phyloP scores from a whole-genome alignment of 768 basidiomycete genomes.

The Melanogaster broomeanus region DNA sequence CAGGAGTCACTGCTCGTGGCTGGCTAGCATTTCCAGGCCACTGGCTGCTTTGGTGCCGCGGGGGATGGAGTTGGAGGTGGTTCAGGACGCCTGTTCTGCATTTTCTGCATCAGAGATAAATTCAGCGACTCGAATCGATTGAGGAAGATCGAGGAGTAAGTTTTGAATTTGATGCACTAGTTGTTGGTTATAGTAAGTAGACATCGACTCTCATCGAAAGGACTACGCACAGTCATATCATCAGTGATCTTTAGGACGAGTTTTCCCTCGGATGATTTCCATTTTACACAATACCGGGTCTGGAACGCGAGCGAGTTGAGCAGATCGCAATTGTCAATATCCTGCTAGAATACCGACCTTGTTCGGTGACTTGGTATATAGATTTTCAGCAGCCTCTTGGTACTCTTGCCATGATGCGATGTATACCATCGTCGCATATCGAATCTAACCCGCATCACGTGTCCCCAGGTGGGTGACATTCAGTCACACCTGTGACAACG shows the following conservation, averaged over 20 bases:
- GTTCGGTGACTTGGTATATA: conserved; percentile 80
- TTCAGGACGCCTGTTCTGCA: conserved; percentile 64
- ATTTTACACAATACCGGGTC: conserved; percentile 93
- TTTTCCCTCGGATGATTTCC: conserved; percentile 81
- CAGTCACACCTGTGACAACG: conserved; percentile 15
- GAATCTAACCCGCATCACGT: not conserved
- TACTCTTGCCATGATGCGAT: conserved; percentile 89
- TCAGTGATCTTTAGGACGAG: conserved; percentile 95
- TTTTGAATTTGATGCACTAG: conserved; percentile 96
- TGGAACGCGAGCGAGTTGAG: conserved; percentile 32
- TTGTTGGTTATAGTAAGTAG: not conserved
- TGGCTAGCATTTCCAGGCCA: conserved; percentile 21
- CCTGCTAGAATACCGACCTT: conserved; percentile 50
- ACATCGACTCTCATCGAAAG: not conserved
- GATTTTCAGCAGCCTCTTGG: conserved; percentile 84
- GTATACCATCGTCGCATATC: conserved; percentile 75
- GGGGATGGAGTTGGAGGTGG: conserved; percentile 25
- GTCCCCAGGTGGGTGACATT: conserved; percentile 11
- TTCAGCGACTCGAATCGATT: conserved; percentile 96
- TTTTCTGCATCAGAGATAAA: conserved; percentile 80
- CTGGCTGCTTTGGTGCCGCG: conserved; percentile 14
- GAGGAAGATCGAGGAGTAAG: conserved; percentile 90
- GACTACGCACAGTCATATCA: conserved; percentile 70
- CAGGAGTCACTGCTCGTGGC: conserved; percentile 36
- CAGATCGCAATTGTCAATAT: not conserved